Base-by-base conservation (phyloP, 441 rosid genomes). In the Arabidopsis hybrid region DNA sequence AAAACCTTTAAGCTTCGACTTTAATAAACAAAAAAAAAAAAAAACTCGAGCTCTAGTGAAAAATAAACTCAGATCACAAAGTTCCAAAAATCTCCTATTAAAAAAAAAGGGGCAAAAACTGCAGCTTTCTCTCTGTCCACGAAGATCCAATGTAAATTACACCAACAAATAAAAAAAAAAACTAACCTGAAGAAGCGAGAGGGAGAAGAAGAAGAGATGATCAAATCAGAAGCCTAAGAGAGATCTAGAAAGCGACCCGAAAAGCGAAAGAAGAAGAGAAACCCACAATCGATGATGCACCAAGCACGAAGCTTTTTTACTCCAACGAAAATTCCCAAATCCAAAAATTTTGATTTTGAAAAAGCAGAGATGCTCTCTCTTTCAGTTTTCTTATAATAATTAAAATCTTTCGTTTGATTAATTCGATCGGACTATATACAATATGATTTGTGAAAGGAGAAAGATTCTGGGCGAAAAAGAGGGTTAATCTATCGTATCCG, bases 401-500 rank as follows among this genome's bases (percentile, higher is more conserved):
- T 21, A 21, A 18, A 46, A 59, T 59, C 18, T 51, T 61, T 32
- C 8, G 26, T 53, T 67, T 68, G 69, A 60, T 74, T 67, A 66
- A 69, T 76, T 69, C 66, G 71, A 29, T 65, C 21, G 40, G 59
- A 35, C 36, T 29, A 1, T 49, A 16, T 36, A 43, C 29, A 21
- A 13, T 18, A 7, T 21, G 43, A 50, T 49, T 50, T 32, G 13
- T 51, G 73, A 75, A 55, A 68, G 53, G 3, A 9, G 65, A 56
- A 60, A 76, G 75, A 76, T 69, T 69, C 75, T 69, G 66, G 36
- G 61, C 13, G 71, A 39, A 4, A 31, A 69, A 56, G 71, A 69
- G 14, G 79, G 79, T 63, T 69, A 52, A 65, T 73, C 13, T 53
- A 32, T 18, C 31, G 50, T n/a, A 43, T 29, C 72, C 60, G 38